Evolutionary conservation across 2,329 filamentous ascomycete species (phyloP), one percentile per base, ranked within the genome.

Genomic region (Neofusicoccum cordaticola): DNA sequence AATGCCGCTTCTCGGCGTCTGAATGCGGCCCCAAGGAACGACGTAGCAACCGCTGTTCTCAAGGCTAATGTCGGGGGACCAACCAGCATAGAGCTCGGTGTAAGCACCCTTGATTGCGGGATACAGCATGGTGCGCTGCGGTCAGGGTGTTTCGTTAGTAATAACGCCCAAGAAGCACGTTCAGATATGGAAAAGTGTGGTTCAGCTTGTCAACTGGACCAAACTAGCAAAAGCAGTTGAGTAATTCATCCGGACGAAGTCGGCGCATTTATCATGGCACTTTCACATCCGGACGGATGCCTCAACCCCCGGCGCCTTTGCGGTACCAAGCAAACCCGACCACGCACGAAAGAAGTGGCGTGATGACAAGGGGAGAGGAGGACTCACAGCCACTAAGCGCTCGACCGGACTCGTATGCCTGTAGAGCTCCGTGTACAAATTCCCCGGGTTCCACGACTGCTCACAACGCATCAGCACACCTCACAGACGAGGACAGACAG

Each of bases 21-120:
- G 77, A 71, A 67, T 68, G 19, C 76, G 69, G 17, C 82, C 82
- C 82, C 82, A 85, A 2, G 82, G 82, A 58, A 81, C 73, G 45
- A 84, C 66, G 51, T 75, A 75, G 3, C 77, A 78, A 0, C 62
- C 62, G 44, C 52, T 58, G 9, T 64, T 50, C 60, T 77, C 75
- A 11, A 53, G 12, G 13, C 12, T 39, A 12, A 65, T 48, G 2
- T 63, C 58, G 15, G 57, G 50, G 22, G 57, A 63, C 64, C 64
- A 65, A 19, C 64, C 64, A 9, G 64, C 64, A 27, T 63, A 65
- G 11, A 65, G 58, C 58, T 65, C 64, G 8, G 60, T 63, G 27
- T 63, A 65, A 5, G 64, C 64, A 15, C 64, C 64, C 11, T 63
- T 35, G 35, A 53, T 45, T 9, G 64, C n/a, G 5, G 64, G 48